Conservation (phyloP, 2,329 filamentous ascomycete species). For the Bipolaris zeicola region DNA sequence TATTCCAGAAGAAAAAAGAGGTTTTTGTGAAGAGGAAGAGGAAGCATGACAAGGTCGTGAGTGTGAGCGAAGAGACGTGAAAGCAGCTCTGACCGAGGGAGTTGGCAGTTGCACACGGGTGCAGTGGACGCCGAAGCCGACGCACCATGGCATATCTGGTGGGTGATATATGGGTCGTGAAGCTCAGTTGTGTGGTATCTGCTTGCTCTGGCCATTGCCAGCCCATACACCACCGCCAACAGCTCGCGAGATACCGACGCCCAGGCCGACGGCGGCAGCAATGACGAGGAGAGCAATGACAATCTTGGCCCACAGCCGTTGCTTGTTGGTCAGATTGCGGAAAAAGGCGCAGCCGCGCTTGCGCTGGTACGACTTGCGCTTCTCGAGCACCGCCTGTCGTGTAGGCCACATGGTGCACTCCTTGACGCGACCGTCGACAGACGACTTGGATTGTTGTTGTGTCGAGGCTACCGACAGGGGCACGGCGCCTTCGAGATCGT, state of each 20-base stretch:
- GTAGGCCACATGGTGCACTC: conserved; percentile 61
- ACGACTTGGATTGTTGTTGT: conserved; percentile 47
- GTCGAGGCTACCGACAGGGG: conserved; percentile 48
- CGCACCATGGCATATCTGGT: neutral
- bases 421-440: conserved; percentile 51
- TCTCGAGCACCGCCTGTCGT: conserved; percentile 54
- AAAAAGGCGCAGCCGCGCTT: conserved; percentile 50
- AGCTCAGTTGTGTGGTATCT: conserved; percentile 38
- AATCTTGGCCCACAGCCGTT: conserved; percentile 54
- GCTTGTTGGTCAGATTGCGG: conserved; percentile 50
- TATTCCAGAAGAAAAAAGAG: conserved; percentile 15
- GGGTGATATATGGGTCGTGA: neutral
- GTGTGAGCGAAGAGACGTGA: conserved; percentile 6
- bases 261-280: conserved; percentile 54
- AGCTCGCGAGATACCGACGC: conserved; percentile 56
- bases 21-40: neutral
- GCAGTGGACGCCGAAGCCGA: neutral
- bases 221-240: conserved; percentile 57
- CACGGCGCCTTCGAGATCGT: conserved; percentile 48
- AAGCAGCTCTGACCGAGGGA: conserved; percentile 1
- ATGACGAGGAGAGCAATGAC: conserved; percentile 53
- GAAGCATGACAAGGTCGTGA: conserved; percentile 22
- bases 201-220: conserved; percentile 45
- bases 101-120: neutral
- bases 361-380: conserved; percentile 48